phyloP scores from a whole-genome alignment of 2,329 filamentous ascomycete genomes.

The Aspergillus oerlinghausenensis region DNA sequence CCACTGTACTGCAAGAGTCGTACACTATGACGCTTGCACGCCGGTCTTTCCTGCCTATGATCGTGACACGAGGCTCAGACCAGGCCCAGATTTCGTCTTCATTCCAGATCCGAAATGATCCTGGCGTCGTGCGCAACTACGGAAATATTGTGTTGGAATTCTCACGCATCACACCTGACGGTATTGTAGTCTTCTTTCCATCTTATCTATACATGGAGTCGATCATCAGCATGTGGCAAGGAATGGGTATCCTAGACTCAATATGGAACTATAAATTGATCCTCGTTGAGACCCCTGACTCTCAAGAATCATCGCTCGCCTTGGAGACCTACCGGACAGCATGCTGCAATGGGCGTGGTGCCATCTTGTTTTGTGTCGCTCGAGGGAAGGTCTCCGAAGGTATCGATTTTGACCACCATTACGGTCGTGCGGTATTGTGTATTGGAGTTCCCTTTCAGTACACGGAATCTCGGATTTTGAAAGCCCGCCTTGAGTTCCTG shows the following conservation, averaged over 20 bases:
- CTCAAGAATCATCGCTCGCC: conserved; percentile 91
- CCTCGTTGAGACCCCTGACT: conserved; percentile 93
- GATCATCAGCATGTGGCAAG: conserved; percentile 99
- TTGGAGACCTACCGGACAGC: conserved; percentile 96
- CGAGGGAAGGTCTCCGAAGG: conserved; percentile 96
- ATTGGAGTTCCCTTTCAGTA: conserved; percentile 99
- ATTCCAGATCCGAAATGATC: conserved; percentile 93
- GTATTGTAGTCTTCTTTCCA: conserved; percentile 98
- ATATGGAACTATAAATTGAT: conserved; percentile 99
- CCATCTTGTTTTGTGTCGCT: conserved; percentile 88
- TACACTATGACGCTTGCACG: conserved; percentile 95
- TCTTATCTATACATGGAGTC: conserved; percentile 99
- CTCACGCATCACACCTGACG: conserved; percentile 90
- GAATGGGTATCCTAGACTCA: conserved; percentile 94
- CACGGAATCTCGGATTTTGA: conserved; percentile 93
- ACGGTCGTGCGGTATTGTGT: conserved; percentile 89
- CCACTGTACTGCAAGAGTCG: conserved; percentile 89
- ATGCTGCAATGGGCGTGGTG: conserved; percentile 93
- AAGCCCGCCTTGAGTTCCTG: conserved; percentile 92
- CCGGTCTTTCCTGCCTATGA: conserved; percentile 95
- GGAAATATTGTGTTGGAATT: conserved; percentile 92
- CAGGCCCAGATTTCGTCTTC: conserved; percentile 89
- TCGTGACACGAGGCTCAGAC: conserved; percentile 91
- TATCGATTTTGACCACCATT: conserved; percentile 99
- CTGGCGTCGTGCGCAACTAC: conserved; percentile 94